phyloP scores from a whole-genome alignment of 306 rosid genomes.

The Phaseolus lunatus region DNA sequence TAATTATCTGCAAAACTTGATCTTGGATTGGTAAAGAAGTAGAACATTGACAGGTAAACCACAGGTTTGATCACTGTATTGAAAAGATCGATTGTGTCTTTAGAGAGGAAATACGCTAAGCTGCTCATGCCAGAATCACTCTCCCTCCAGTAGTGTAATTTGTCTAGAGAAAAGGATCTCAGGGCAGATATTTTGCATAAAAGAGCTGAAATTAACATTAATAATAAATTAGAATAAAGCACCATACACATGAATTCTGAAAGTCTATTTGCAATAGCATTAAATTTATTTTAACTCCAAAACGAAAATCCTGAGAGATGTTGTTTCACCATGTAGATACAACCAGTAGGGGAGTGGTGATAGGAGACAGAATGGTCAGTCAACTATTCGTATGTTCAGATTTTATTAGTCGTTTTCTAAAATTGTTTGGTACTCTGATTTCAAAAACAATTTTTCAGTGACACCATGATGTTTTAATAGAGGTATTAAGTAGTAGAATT shows the following conservation, averaged over 20 bases:
- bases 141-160: constrained; percentile 81
- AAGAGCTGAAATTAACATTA: constrained; percentile 68
- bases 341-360: too few species aligned
- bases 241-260: background rate
- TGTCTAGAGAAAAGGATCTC: constrained; percentile 80
- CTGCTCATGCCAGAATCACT: constrained; percentile 83
- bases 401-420: background rate
- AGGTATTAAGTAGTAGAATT: background rate
- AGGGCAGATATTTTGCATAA: constrained; percentile 80
- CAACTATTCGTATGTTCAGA: background rate
- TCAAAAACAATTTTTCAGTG: background rate
- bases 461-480: background rate
- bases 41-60: constrained; percentile 83
- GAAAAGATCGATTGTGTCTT: constrained; percentile 80
- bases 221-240: constrained; percentile 33
- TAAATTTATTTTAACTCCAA: constrained; percentile 17
- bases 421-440: background rate
- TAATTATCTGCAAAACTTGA: constrained; percentile 75
- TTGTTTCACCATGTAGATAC: too few species aligned
- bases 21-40: constrained; percentile 80
- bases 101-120: constrained; percentile 85
- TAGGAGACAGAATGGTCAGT: background rate
- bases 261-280: constrained; percentile 4
- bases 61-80: constrained; percentile 74
- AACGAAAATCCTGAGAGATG: background rate